These are phyloP conservation scores for Aspergillus steynii DNA, from an alignment of 495 filamentous ascomycete species.

Conservation along the genomic window DNA sequence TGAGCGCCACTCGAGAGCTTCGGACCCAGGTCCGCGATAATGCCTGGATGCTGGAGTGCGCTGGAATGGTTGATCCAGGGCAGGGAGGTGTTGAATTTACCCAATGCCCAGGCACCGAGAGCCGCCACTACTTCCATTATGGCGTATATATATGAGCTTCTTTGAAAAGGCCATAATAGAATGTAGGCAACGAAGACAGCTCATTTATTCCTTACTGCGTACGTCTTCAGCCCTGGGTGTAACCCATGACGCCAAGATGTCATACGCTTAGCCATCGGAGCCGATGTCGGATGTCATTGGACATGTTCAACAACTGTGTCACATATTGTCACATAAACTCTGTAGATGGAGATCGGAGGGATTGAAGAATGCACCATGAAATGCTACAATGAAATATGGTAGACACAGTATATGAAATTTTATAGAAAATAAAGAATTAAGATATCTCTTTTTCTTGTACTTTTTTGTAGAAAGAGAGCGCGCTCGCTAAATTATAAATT, in stretches of 20 bases:
- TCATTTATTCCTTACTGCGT: not conserved
- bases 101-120: not conserved
- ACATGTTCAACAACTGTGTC: not conserved
- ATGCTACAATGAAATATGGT: no score
- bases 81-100: not conserved
- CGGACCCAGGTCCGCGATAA: not conserved
- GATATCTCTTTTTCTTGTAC: slow-evolving; percentile 72
- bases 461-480: slow-evolving; percentile 76
- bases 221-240: not conserved
- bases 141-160: not conserved
- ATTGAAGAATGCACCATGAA: no score
- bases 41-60: not conserved
- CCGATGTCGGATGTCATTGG: not conserved
- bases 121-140: not conserved
- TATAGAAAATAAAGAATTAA: slow-evolving; percentile 76
- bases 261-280: not conserved
- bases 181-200: not conserved
- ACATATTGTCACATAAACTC: no score
- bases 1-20: slow-evolving; percentile 9
- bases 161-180: no score
- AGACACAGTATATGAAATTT: slow-evolving; percentile 58
- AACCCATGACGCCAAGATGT: not conserved
- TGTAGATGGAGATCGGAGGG: no score
- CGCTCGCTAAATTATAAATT: slow-evolving; percentile 72
- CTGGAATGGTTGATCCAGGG: not conserved